phyloP scores from a whole-genome alignment of 148 eudicot genomes.

The Heliamphora exappendiculata region DNA sequence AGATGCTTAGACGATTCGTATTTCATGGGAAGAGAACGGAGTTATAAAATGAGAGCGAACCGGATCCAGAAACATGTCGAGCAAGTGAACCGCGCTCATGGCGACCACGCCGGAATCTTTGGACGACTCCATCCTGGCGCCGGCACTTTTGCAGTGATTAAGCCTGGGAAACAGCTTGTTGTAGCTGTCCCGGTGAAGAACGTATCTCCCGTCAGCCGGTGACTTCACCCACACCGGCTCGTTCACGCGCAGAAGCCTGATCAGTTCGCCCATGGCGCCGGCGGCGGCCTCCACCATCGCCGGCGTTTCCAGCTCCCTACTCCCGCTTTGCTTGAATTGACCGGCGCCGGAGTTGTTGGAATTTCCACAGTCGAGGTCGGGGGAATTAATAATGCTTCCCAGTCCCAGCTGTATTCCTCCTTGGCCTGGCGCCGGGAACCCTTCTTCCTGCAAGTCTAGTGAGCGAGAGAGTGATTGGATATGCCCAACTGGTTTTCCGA shows the following conservation, averaged over 20 bases:
- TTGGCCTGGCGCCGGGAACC: background rate
- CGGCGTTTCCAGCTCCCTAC: slow-evolving; percentile 1
- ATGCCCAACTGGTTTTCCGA: slow-evolving; percentile 5
- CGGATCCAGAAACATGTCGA: slow-evolving; percentile 39
- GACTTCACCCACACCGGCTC: slow-evolving; percentile 48
- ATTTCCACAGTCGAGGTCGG: background rate
- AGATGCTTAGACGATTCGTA: too few species aligned
- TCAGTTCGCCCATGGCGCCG: slow-evolving; percentile 41
- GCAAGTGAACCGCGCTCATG: slow-evolving; percentile 25
- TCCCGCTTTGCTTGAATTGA: background rate
- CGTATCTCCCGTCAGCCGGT: slow-evolving; percentile 21
- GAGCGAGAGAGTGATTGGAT: slow-evolving; percentile 1
- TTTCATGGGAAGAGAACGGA: too few species aligned
- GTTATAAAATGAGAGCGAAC: too few species aligned
- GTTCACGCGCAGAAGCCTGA: slow-evolving; percentile 29
- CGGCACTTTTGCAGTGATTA: slow-evolving; percentile 12
- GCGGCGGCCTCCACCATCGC: slow-evolving; percentile 22
- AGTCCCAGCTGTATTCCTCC: too few species aligned
- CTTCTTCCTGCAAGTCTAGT: background rate
- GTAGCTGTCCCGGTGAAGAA: slow-evolving; percentile 33
- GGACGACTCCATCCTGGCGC: slow-evolving; percentile 38
- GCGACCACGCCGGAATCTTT: slow-evolving; percentile 36
- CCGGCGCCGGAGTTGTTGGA: background rate
- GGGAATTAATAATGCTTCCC: background rate
- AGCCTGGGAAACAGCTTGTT: slow-evolving; percentile 15